phyloP scores from a whole-genome alignment of 2,329 filamentous ascomycete species.

The Cladorrhinum sp. region DNA sequence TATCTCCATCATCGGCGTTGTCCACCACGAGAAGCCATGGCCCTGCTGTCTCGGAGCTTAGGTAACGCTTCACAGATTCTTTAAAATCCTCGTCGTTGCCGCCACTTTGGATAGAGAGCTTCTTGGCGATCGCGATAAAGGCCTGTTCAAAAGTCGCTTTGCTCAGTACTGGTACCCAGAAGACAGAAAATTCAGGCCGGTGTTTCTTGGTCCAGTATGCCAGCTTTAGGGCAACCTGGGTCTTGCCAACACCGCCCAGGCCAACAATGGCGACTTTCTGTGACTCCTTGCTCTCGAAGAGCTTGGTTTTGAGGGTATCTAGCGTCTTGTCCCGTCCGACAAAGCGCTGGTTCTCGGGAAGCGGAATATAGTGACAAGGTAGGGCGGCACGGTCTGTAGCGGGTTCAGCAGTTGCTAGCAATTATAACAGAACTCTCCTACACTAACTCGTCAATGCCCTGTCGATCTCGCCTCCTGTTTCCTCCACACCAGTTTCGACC shows the following conservation, averaged over 20 bases:
- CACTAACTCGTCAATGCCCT: slow-evolving; percentile 1
- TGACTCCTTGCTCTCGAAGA: slow-evolving; percentile 25
- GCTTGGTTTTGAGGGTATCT: slow-evolving; percentile 27
- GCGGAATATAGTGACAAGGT: slow-evolving; percentile 19
- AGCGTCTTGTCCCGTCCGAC: slow-evolving; percentile 27
- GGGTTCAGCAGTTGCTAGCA: slow-evolving; percentile 8
- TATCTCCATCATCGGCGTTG: slow-evolving; percentile 40
- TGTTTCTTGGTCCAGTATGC: slow-evolving; percentile 37
- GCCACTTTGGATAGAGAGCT: slow-evolving; percentile 39
- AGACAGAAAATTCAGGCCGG: slow-evolving; percentile 37
- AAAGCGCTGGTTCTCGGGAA: slow-evolving; percentile 28
- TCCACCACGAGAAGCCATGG: slow-evolving; percentile 42
- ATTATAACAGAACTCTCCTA: not conserved
- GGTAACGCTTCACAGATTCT: slow-evolving; percentile 52
- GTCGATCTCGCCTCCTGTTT: slow-evolving; percentile 3
- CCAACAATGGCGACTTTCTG: slow-evolving; percentile 33
- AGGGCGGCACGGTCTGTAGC: slow-evolving; percentile 6
- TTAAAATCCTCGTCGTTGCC: slow-evolving; percentile 54
- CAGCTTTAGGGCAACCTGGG: slow-evolving; percentile 39
- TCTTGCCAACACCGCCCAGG: slow-evolving; percentile 43
- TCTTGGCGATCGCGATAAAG: slow-evolving; percentile 34
- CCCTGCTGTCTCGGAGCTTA: slow-evolving; percentile 30
- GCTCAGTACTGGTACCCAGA: slow-evolving; percentile 44
- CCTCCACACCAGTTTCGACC: not conserved
- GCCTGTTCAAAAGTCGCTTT: slow-evolving; percentile 39